A percentile compares a stretch with the other conserved stretches of the same genome.
These are phyloP conservation scores for Cercospora beticola DNA, from an alignment of 2,329 filamentous ascomycete genomes.

Conservation along the genomic window DNA sequence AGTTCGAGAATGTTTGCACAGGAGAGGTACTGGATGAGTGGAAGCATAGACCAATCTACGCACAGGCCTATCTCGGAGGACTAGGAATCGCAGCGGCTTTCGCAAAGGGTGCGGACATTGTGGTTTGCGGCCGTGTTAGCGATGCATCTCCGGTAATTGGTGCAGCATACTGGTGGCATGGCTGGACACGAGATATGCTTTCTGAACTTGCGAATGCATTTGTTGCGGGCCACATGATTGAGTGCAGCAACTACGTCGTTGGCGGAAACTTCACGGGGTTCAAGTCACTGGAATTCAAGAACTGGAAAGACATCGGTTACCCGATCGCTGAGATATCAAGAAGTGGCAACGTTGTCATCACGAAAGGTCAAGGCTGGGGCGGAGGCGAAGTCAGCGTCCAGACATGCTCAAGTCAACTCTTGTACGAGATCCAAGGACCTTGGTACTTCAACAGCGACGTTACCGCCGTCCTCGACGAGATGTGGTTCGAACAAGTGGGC, in stretches of 20 bases:
- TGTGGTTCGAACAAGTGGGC: conserved; percentile 54
- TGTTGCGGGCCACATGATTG: conserved; percentile 47
- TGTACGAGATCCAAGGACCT: conserved; percentile 57
- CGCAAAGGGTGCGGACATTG: conserved; percentile 45
- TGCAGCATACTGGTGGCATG: conserved; percentile 48
- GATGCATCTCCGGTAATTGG: conserved; percentile 48
- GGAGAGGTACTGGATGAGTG: conserved; percentile 41
- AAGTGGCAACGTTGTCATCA: conserved; percentile 40
- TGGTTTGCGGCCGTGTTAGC: conserved; percentile 47
- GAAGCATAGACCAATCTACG: conserved; percentile 36
- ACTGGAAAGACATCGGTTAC: conserved; percentile 46
- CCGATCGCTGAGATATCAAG: conserved; percentile 40
- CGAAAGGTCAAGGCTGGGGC: conserved; percentile 41
- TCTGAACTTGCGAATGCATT: conserved; percentile 45
- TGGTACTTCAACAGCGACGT: conserved; percentile 61
- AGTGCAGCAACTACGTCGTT: conserved; percentile 46
- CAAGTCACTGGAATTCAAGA: conserved; percentile 39
- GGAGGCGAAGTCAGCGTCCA: conserved; percentile 45
- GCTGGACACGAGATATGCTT: conserved; percentile 42
- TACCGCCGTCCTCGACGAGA: conserved; percentile 52
- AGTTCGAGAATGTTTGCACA: conserved; percentile 41
- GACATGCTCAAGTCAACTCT: conserved; percentile 53
- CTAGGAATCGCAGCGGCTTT: conserved; percentile 46
- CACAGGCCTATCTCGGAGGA: conserved; percentile 47
- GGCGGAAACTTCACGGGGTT: conserved; percentile 49